Base-by-base conservation (phyloP, 768 basidiomycete species). In the Cubamyces sp. region DNA sequence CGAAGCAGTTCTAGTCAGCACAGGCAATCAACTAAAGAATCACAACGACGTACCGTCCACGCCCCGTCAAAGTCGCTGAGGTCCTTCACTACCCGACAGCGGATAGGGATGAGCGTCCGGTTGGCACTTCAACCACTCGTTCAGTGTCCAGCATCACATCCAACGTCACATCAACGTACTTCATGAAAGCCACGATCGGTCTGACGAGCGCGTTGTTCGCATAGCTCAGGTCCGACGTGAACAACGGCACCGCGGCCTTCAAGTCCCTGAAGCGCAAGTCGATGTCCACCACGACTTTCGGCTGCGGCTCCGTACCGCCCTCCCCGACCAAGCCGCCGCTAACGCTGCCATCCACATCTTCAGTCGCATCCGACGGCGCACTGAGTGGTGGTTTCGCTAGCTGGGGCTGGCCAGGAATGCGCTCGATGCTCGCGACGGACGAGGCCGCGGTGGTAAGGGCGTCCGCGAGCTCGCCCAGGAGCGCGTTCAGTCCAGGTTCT, bases 101-200 rank as follows among this genome's bases (percentile, higher is more conserved):
- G 94, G 55, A 98, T 95, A 14, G 97, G 97, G 2, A 99, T 84
- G 68, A 99, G 76, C 1, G 97, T 99, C 62, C 90, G 87, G 72
- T 98, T 96, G 3, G 91, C 89, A 73, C 96, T 98, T 67, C 25
- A 66, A 3, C 57, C 43, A 52, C 14, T 30, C 50, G 18, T 70
- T 34, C 42, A 73, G 65, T 50, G 64, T 43, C 46, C 54, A 58
- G 67, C 28, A 53, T 45, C 28, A 15, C 18, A 37, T 21, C 25
- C 42, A 37, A 7, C 3, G 7, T 2, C 42, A 7, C 25, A 18
- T 37, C 15, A 16, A 80, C 88, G 62, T 68, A 96, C 95, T 97
- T 97, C 87, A 98, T 96, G 72, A 99, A 99, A 1, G 94, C 96
- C 16, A 98, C 97, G 64, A 99, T 98, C 3, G 97, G 96, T 68